Conservation (phyloP, 2,329 filamentous ascomycete genomes). For the Neospermospora avenae region DNA sequence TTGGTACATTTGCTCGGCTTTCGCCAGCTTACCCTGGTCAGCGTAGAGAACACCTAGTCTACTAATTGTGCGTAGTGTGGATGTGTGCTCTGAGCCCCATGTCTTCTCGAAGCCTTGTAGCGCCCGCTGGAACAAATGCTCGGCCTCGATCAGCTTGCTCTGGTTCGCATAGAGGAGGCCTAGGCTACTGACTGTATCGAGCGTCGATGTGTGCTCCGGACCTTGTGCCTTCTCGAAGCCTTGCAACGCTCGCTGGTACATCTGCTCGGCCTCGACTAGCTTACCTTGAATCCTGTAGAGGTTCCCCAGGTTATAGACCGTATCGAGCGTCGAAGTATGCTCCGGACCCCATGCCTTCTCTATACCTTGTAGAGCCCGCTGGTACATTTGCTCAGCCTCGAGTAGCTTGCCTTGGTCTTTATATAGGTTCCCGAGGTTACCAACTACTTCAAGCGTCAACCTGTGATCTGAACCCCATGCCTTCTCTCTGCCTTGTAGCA, state of each 20-base stretch:
- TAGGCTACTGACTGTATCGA: background rate
- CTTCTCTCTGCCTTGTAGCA: slow-evolving; percentile 7
- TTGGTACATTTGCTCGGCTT: background rate
- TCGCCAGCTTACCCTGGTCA: background rate
- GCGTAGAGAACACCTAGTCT: slow-evolving; percentile 5
- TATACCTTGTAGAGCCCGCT: slow-evolving; percentile 2
- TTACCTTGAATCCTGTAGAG: slow-evolving; percentile 1
- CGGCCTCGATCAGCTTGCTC: background rate
- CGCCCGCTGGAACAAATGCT: background rate
- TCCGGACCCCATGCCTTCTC: slow-evolving; percentile 2
- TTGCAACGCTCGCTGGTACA: slow-evolving; percentile 7
- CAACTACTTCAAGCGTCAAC: slow-evolving; percentile 1
- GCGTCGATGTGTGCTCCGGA: background rate
- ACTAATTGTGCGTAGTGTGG: slow-evolving; percentile 28
- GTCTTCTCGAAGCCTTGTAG: background rate
- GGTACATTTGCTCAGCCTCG: slow-evolving; percentile 5
- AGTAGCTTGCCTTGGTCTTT: background rate
- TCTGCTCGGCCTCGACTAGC: background rate
- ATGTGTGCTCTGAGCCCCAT: slow-evolving; percentile 24
- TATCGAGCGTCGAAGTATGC: slow-evolving; percentile 2
- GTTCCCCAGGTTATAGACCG: background rate
- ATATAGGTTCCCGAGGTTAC: slow-evolving; percentile 3
- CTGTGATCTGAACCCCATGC: slow-evolving; percentile 1
- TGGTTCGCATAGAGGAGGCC: background rate
- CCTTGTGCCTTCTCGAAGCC: background rate